Base-by-base conservation (phyloP, 2,329 filamentous ascomycete species). In the Cercospora zeina region DNA sequence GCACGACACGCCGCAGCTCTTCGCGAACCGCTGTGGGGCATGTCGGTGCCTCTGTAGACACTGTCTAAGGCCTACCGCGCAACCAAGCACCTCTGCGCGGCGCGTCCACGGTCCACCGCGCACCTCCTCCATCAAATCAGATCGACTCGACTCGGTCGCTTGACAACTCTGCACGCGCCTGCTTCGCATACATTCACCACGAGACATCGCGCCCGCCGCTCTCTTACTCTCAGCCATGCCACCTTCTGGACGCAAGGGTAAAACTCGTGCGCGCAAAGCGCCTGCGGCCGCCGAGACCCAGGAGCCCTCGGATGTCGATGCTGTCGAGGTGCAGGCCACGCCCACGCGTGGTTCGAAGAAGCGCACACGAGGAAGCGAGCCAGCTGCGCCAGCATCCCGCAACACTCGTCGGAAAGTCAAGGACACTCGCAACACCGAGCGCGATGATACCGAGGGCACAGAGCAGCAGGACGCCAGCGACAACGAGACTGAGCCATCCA, bases 311-410 rank as follows among this genome's bases (percentile, higher is more conserved):
- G 79, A 81, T 66, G 69, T 68, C 31, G 74, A 76, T 39, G 80
- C 78, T 19, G 78, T 78, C 62, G 79, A 81, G 65, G 75, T 78
- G 30, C 78, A 80, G 68, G 74, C 77, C 65, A 82, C 80, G 24
- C 80, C 80, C 54, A 77, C 79, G 54, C 75, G 79, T 59, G 80
- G 79, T 65, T 78, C 78, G 59, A 77, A 79, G 72, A 77, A 80
- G 71, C 70, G 74, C 42, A 68, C 73, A 69, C 79, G 75, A 70
- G 77, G 71, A 47, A 67, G 61, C 53, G 64, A 65, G 27, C 65
- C 68, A n/a, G 62, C 68, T 27, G 67, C 71, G 16, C 61, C 67
- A 27, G 67, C 67, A 27, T 59, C 67, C 24, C 69, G 70, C 34
- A 74, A 70, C 50, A 73, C 71, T 16, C 64, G 73, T 36, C 69